These are phyloP conservation scores for Pyrus hybrid DNA, from an alignment of 331 rosid species.

Conservation along the genomic window DNA sequence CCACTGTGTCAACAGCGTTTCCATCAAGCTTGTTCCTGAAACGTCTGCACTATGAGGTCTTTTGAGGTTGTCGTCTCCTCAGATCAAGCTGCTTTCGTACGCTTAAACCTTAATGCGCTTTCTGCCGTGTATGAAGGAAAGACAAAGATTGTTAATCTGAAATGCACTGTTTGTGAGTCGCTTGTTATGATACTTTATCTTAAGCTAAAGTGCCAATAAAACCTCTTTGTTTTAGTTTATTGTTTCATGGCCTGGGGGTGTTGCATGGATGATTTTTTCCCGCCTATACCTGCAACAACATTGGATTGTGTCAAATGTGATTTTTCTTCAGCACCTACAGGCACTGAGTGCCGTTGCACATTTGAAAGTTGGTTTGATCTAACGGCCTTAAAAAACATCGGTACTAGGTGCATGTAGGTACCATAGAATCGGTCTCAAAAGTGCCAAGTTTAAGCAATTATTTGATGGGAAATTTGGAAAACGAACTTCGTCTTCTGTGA, in stretches of 20 bases:
- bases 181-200: neutral
- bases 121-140: neutral
- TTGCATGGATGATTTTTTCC: neutral
- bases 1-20: conserved; percentile 86
- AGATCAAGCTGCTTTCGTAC: neutral
- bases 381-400: too few species aligned
- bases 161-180: too few species aligned
- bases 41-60: conserved; percentile 17
- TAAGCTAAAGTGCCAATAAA: neutral
- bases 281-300: too few species aligned
- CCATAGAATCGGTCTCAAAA: too few species aligned
- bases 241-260: neutral
- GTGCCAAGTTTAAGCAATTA: too few species aligned
- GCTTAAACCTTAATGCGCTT: neutral
- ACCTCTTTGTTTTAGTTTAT: neutral
- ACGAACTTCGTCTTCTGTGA: too few species aligned
- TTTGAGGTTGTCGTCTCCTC: neutral
- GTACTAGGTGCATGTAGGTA: too few species aligned
- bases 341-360: too few species aligned
- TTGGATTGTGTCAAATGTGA: too few species aligned
- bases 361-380: too few species aligned
- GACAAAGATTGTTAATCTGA: neutral
- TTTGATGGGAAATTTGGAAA: too few species aligned
- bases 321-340: too few species aligned
- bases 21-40: conserved; percentile 43